Evolutionary conservation across 257 asterid genomes (phyloP).

Genomic region (Mentha longifolia): DNA sequence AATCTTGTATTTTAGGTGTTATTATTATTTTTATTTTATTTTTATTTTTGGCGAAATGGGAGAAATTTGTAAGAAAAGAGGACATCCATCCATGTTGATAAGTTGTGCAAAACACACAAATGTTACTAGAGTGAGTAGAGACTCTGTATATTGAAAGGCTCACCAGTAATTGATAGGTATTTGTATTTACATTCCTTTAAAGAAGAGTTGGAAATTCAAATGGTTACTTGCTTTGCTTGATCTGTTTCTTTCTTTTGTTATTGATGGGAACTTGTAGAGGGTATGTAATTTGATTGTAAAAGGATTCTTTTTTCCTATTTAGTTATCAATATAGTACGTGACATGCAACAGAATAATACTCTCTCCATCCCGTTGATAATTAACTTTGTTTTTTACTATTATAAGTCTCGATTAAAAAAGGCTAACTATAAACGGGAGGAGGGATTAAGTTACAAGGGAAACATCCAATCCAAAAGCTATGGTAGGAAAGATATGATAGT

Average conservation of each 20-base stretch:
- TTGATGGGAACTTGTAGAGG: too few species aligned
- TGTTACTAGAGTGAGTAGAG: conserved; percentile 43
- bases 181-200: too few species aligned
- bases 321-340: too few species aligned
- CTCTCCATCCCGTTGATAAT: too few species aligned
- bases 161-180: conserved; percentile 32
- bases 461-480: background rate
- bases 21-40: conserved; percentile 1
- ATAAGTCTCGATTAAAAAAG: too few species aligned
- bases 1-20: conserved; percentile 17
- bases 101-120: conserved; percentile 1
- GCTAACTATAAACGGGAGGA: too few species aligned
- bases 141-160: conserved; percentile 43
- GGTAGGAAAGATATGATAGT: conserved; percentile 22
- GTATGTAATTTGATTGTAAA: too few species aligned
- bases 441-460: background rate
- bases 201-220: conserved; percentile 14
- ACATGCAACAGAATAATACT: background rate
- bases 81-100: too few species aligned
- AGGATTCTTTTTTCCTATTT: too few species aligned
- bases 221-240: background rate
- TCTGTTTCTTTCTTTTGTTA: background rate
- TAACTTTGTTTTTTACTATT: too few species aligned
- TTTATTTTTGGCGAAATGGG: background rate
- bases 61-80: background rate